phyloP scores from a whole-genome alignment of 1,139 yeast genomes.

The Saccharomyces hybrid region DNA sequence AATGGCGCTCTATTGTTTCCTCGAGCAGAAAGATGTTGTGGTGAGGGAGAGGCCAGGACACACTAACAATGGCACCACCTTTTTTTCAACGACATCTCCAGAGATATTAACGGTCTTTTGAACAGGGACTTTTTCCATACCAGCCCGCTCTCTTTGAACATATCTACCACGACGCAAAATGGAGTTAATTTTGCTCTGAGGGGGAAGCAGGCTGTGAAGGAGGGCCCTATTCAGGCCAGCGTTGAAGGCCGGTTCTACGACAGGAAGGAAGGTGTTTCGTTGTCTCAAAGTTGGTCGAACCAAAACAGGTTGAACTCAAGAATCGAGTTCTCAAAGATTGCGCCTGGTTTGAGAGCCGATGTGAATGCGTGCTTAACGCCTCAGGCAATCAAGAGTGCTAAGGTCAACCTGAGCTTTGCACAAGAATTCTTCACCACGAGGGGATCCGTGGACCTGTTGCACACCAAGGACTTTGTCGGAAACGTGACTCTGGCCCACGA shows the following conservation, averaged over 20 bases:
- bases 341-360: conserved; percentile 94
- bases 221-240: conserved; percentile 78
- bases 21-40: neutral
- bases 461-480: conserved; percentile 93
- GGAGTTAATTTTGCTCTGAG: conserved; percentile 93
- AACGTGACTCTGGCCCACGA: conserved; percentile 93
- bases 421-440: conserved; percentile 93
- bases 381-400: conserved; percentile 80
- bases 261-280: conserved; percentile 85
- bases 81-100: conserved; percentile 87
- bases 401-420: conserved; percentile 83
- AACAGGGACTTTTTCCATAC: conserved; percentile 90
- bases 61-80: conserved; percentile 49
- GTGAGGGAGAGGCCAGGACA: neutral
- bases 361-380: conserved; percentile 85
- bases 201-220: conserved; percentile 77
- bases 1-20: neutral
- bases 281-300: conserved; percentile 97
- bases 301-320: conserved; percentile 88
- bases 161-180: conserved; percentile 90
- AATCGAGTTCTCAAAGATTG: conserved; percentile 84
- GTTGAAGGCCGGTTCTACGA: conserved; percentile 90
- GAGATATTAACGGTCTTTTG: conserved; percentile 82
- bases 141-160: conserved; percentile 79
- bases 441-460: conserved; percentile 88